Percentiles rank a stretch among this genome's conserved stretches.
phyloP scores from a whole-genome alignment of 2,329 filamentous ascomycete genomes.

The Clarireedia monteithiana region DNA sequence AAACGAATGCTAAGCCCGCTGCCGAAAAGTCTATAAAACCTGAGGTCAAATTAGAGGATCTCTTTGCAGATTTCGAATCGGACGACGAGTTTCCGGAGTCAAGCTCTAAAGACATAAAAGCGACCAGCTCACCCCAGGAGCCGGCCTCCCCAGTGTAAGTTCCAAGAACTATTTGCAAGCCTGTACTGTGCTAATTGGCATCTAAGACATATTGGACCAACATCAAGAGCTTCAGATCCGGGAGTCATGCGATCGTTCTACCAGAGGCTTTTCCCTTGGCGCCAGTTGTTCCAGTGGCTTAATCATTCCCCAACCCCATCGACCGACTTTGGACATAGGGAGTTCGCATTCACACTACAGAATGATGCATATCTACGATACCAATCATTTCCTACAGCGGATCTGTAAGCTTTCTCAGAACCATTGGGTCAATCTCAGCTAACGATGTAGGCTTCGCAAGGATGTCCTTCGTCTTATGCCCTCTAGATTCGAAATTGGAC shows the following conservation, averaged over 20 bases:
- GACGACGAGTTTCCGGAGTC: conserved; percentile 55
- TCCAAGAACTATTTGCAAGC: neutral
- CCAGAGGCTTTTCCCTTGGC: conserved; percentile 89
- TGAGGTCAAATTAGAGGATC: conserved; percentile 46
- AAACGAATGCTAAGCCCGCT: conserved; percentile 5
- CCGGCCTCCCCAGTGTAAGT: conserved; percentile 39
- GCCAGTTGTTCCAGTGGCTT: conserved; percentile 93
- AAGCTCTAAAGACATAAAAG: conserved; percentile 31
- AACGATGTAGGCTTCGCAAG: conserved; percentile 62
- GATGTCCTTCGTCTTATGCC: conserved; percentile 84
- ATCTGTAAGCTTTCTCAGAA: conserved; percentile 39
- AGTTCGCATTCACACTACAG: conserved; percentile 92
- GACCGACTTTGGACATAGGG: conserved; percentile 83
- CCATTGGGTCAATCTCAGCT: conserved; percentile 9
- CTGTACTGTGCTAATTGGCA: conserved; percentile 4
- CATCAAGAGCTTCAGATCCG: conserved; percentile 56
- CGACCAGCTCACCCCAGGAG: conserved; percentile 36
- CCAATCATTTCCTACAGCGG: conserved; percentile 65
- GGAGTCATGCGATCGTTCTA: conserved; percentile 92
- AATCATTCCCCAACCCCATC: conserved; percentile 85
- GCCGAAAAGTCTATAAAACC: conserved; percentile 10
- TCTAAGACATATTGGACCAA: conserved; percentile 29
- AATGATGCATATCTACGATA: conserved; percentile 92
- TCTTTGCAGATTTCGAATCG: conserved; percentile 51
- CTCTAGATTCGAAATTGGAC: conserved; percentile 94